Evolutionary conservation across 2,329 filamentous ascomycete genomes (phyloP).

Genomic region (Aspergillus neotritici): DNA sequence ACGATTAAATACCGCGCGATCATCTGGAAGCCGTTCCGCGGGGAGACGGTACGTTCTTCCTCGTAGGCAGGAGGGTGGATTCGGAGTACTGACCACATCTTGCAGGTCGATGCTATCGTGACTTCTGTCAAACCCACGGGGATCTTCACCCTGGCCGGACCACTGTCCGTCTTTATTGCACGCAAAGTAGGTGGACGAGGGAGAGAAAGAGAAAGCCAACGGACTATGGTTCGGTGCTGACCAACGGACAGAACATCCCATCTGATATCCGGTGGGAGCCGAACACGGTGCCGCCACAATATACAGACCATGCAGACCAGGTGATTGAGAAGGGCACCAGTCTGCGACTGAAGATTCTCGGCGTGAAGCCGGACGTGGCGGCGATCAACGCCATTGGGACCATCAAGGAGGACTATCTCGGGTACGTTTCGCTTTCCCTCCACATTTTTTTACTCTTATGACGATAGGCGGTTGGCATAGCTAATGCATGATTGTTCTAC

Average conservation of each 20-base stretch:
- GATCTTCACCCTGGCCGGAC: slow-evolving; percentile 59
- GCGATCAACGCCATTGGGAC: slow-evolving; percentile 96
- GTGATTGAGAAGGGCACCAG: slow-evolving; percentile 92
- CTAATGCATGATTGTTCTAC: no score
- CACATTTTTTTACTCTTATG: not conserved
- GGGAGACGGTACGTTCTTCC: slow-evolving; percentile 72
- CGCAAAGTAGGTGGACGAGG: slow-evolving; percentile 60
- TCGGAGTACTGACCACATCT: slow-evolving; percentile 22
- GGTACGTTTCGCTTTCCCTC: slow-evolving; percentile 28
- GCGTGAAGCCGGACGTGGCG: slow-evolving; percentile 85
- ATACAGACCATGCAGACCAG: slow-evolving; percentile 89
- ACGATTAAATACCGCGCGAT: slow-evolving; percentile 92
- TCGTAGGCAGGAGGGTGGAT: slow-evolving; percentile 1
- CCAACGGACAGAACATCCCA: slow-evolving; percentile 56
- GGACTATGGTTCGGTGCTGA: slow-evolving; percentile 10
- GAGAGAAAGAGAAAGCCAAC: not conserved
- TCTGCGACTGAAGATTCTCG: slow-evolving; percentile 88
- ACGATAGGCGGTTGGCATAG: slow-evolving; percentile 9
- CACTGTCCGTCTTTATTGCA: slow-evolving; percentile 46
- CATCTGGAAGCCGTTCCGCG: slow-evolving; percentile 96
- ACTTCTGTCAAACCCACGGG: slow-evolving; percentile 82
- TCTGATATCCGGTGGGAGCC: slow-evolving; percentile 89
- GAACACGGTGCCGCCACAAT: slow-evolving; percentile 93
- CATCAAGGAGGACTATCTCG: slow-evolving; percentile 69
- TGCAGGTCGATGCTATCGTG: slow-evolving; percentile 86